Evolutionary conservation across 768 basidiomycete species (phyloP).

Genomic region (Boletus coccyginus): DNA sequence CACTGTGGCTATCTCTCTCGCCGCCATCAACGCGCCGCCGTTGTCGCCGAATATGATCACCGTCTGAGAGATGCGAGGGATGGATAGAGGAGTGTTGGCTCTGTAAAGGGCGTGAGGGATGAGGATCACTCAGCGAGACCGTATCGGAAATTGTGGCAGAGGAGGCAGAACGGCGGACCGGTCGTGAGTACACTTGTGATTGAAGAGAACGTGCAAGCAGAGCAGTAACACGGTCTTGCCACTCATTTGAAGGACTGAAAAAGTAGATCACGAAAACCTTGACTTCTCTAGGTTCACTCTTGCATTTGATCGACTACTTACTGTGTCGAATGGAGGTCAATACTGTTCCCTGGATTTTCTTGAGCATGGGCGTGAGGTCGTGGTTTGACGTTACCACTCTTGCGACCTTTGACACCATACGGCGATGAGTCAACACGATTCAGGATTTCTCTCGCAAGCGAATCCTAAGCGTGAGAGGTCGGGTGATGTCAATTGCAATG

Average conservation of each 20-base stretch:
- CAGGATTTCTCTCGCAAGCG: slow-evolving; percentile 77
- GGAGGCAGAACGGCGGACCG: neutral
- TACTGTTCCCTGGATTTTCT: slow-evolving; percentile 9
- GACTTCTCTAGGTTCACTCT: neutral
- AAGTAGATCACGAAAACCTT: slow-evolving; percentile 6
- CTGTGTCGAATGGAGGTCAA: slow-evolving; percentile 62
- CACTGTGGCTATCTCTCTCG: neutral
- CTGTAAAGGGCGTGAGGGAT: slow-evolving; percentile 1
- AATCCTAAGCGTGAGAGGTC: slow-evolving; percentile 48
- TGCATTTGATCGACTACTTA: slow-evolving; percentile 32
- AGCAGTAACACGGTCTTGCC: slow-evolving; percentile 66
- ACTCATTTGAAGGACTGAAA: slow-evolving; percentile 72
- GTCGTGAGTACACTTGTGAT: slow-evolving; percentile 1
- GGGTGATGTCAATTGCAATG: neutral
- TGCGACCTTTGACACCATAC: slow-evolving; percentile 74
- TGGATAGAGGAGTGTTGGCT: slow-evolving; percentile 14
- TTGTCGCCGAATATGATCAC: slow-evolving; percentile 43
- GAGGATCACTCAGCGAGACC: slow-evolving; percentile 15
- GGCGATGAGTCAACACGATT: slow-evolving; percentile 77
- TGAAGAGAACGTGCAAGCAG: slow-evolving; percentile 22
- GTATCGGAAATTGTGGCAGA: neutral
- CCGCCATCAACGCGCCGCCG: slow-evolving; percentile 43
- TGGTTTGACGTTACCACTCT: slow-evolving; percentile 36
- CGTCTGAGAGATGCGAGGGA: slow-evolving; percentile 10
- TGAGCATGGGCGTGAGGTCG: slow-evolving; percentile 22